These are phyloP conservation scores for Fusarium siculi DNA, from an alignment of 2,329 filamentous ascomycete species.

Conservation along the genomic window DNA sequence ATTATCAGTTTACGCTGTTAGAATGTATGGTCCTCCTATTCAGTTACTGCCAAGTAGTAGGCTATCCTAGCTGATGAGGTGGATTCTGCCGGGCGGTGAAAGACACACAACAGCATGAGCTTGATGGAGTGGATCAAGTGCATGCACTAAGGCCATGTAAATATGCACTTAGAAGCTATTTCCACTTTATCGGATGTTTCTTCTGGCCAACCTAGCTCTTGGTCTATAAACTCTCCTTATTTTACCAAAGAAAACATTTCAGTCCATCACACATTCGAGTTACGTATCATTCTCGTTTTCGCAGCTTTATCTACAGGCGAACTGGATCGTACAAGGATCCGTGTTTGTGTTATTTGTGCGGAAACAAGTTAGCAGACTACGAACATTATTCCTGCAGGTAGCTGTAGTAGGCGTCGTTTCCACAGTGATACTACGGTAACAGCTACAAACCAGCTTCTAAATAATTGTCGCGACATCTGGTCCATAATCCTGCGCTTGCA, in stretches of 20 bases:
- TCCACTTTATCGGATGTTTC: slow-evolving; percentile 37
- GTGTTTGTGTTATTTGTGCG: slow-evolving; percentile 16
- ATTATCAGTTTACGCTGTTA: slow-evolving; percentile 35
- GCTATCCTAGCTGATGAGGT: slow-evolving; percentile 43
- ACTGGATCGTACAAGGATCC: slow-evolving; percentile 7
- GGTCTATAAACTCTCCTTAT: slow-evolving; percentile 38
- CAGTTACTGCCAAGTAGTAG: slow-evolving; percentile 41
- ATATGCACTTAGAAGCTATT: slow-evolving; percentile 41
- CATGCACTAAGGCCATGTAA: slow-evolving; percentile 39
- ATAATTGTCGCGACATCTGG: slow-evolving; percentile 27
- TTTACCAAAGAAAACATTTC: slow-evolving; percentile 39
- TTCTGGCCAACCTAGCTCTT: slow-evolving; percentile 37
- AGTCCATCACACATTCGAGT: slow-evolving; percentile 30
- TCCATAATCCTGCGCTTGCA: slow-evolving; percentile 3
- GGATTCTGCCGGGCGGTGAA: slow-evolving; percentile 53
- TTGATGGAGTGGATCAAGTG: slow-evolving; percentile 3
- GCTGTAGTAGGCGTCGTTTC: slow-evolving; percentile 45
- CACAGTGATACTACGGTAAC: slow-evolving; percentile 44
- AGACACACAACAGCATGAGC: neutral
- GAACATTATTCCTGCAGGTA: slow-evolving; percentile 41
- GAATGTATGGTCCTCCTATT: slow-evolving; percentile 43
- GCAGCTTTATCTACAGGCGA: slow-evolving; percentile 23
- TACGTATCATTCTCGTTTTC: slow-evolving; percentile 29
- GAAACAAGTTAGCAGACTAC: slow-evolving; percentile 28
- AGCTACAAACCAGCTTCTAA: slow-evolving; percentile 36